These are phyloP conservation scores for Mortierella claussenii DNA, from an alignment of 192 early-diverging fungal genomes.

Conservation along the genomic window DNA sequence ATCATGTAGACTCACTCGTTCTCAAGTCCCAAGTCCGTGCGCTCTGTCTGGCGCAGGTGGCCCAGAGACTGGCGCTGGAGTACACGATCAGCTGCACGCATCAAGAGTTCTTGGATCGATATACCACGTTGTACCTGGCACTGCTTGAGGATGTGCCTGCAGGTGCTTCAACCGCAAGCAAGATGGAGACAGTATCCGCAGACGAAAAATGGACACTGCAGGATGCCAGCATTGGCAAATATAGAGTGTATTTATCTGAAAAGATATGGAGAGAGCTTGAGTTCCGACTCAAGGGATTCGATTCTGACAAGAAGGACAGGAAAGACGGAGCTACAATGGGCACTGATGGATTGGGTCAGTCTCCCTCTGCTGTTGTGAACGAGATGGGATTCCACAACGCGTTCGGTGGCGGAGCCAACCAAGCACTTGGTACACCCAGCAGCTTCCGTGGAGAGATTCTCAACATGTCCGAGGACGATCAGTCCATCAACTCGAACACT, in stretches of 20 bases:
- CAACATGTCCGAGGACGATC: constrained; percentile 47
- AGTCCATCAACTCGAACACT: constrained; percentile 49
- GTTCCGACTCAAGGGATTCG: constrained; percentile 75
- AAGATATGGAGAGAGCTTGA: constrained; percentile 86
- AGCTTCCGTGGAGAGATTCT: constrained; percentile 48
- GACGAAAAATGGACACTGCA: constrained; percentile 23
- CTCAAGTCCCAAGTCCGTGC: constrained; percentile 79
- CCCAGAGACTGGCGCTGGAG: constrained; percentile 68
- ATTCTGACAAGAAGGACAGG: constrained; percentile 68
- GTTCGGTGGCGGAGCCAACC: constrained; percentile 24
- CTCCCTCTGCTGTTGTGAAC: constrained; percentile 32
- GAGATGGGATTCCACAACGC: constrained; percentile 47
- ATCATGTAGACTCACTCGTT: constrained; percentile 72
- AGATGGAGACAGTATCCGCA: constrained; percentile 30
- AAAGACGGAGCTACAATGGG: constrained; percentile 38
- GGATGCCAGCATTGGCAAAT: constrained; percentile 41
- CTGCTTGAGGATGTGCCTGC: constrained; percentile 43
- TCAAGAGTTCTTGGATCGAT: constrained; percentile 84
- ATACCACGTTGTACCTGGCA: constrained; percentile 58
- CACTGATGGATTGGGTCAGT: constrained; percentile 39
- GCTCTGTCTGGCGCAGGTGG: constrained; percentile 75
- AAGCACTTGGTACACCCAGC: constrained; percentile 33
- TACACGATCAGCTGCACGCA: constrained; percentile 82
- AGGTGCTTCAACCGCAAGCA: constrained; percentile 20
- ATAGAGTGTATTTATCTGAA: constrained; percentile 80